Evolutionary conservation across 345 rosid genomes (phyloP).

Genomic region (Pseudoturritis turrita): DNA sequence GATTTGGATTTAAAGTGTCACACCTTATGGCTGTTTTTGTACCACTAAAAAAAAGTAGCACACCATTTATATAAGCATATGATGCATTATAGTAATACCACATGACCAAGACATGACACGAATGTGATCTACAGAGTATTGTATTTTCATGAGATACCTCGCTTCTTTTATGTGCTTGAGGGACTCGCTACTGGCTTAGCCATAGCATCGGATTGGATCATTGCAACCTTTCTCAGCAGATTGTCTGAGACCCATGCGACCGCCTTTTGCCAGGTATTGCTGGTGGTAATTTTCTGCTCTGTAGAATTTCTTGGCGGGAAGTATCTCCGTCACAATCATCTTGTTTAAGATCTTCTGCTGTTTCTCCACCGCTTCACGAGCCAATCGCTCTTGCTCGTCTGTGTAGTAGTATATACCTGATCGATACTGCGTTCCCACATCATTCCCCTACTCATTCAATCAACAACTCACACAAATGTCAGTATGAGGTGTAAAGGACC

Average conservation of each 20-base stretch:
- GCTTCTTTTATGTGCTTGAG: conserved; percentile 1
- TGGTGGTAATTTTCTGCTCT: conserved; percentile 79
- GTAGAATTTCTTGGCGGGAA: conserved; percentile 72
- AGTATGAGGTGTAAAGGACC: background rate
- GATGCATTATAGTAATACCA: background rate
- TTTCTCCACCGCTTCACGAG: conserved; percentile 55
- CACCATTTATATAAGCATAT: background rate
- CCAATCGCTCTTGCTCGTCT: conserved; percentile 46
- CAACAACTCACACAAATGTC: background rate
- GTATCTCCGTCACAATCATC: conserved; percentile 67
- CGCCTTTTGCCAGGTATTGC: conserved; percentile 79
- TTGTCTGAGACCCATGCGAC: conserved; percentile 50
- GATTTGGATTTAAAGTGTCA: too few species aligned
- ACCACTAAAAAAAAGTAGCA: background rate
- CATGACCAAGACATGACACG: conserved; percentile 14
- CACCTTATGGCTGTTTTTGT: background rate
- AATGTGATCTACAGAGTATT: background rate
- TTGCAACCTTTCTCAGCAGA: conserved; percentile 66
- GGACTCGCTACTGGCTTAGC: conserved; percentile 29
- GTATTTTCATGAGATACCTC: background rate
- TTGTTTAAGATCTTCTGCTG: conserved; percentile 46
- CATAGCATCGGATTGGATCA: conserved; percentile 80
- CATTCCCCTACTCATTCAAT: conserved; percentile 48
- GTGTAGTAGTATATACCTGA: conserved; percentile 85
- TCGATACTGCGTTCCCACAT: conserved; percentile 78